phyloP scores from a whole-genome alignment of 1,284 basidiomycete species.

The Cerrena zonata region DNA sequence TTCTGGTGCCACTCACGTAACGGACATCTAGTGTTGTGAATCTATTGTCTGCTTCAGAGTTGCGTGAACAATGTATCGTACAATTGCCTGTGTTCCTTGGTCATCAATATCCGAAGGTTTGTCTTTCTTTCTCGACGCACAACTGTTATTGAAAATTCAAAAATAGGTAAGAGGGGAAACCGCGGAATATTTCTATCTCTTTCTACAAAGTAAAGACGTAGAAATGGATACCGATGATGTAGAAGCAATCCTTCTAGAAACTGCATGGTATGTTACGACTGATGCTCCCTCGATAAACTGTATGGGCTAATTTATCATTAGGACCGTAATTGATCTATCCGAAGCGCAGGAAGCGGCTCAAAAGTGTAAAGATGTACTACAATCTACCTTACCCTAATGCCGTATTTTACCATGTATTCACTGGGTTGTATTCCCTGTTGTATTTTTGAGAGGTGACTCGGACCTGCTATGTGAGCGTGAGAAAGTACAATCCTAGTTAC shows the following conservation, averaged over 20 bases:
- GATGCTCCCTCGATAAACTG: constrained; percentile 4
- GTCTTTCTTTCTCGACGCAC: constrained; percentile 13
- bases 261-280: constrained; percentile 64
- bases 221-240: constrained; percentile 60
- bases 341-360: constrained; percentile 16
- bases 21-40: constrained; percentile 48
- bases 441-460: background rate
- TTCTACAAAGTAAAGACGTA: constrained; percentile 64
- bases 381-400: background rate
- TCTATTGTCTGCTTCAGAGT: constrained; percentile 47
- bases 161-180: constrained; percentile 71
- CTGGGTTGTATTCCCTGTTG: background rate
- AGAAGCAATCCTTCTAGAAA: constrained; percentile 76
- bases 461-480: background rate
- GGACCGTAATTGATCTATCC: constrained; percentile 20
- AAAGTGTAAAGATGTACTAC: constrained; percentile 18
- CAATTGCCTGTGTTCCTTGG: constrained; percentile 56
- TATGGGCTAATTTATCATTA: constrained; percentile 10
- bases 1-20: constrained; percentile 4
- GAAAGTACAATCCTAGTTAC: background rate
- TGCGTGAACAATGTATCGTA: constrained; percentile 43
- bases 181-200: constrained; percentile 76
- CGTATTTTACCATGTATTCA: background rate
- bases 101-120: constrained; percentile 76
- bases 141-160: background rate